phyloP scores from a whole-genome alignment of 768 basidiomycete genomes.

The Termitomyces heimii region DNA sequence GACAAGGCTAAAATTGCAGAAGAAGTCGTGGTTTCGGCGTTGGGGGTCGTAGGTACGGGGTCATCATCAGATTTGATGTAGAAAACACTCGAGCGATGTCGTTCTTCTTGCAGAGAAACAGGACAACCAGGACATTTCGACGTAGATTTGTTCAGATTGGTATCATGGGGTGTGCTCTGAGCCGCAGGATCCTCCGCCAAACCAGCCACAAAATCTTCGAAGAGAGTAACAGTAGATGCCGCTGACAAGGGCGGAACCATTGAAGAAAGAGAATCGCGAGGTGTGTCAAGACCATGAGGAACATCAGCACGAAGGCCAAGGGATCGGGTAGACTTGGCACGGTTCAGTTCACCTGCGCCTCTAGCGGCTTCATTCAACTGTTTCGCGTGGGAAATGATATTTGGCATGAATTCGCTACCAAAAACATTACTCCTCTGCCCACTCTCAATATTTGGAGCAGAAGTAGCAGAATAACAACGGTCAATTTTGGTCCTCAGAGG shows the following conservation, averaged over 20 bases:
- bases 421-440: constrained; percentile 43
- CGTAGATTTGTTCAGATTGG: constrained; percentile 27
- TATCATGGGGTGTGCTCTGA: constrained; percentile 61
- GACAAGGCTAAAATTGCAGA: constrained; percentile 33
- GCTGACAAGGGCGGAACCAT: constrained; percentile 41
- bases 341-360: constrained; percentile 17
- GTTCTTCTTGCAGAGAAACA: constrained; percentile 26
- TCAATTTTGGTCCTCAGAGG: constrained; percentile 39
- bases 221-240: constrained; percentile 56
- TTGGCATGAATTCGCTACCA: constrained; percentile 34
- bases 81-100: constrained; percentile 53
- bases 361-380: constrained; percentile 27
- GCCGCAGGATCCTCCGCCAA: constrained; percentile 43
- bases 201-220: constrained; percentile 46
- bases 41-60: constrained; percentile 16
- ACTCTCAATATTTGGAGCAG: constrained; percentile 31
- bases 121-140: constrained; percentile 28
- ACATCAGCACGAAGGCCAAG: constrained; percentile 46
- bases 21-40: constrained; percentile 17
- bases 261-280: constrained; percentile 43
- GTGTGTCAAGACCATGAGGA: constrained; percentile 40
- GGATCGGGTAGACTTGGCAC: constrained; percentile 37
- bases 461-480: constrained; percentile 28
- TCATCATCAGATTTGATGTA: constrained; percentile 59
- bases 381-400: constrained; percentile 26